Base-by-base conservation (phyloP, 2,329 filamentous ascomycete genomes). In the Domatiomyces globalis region DNA sequence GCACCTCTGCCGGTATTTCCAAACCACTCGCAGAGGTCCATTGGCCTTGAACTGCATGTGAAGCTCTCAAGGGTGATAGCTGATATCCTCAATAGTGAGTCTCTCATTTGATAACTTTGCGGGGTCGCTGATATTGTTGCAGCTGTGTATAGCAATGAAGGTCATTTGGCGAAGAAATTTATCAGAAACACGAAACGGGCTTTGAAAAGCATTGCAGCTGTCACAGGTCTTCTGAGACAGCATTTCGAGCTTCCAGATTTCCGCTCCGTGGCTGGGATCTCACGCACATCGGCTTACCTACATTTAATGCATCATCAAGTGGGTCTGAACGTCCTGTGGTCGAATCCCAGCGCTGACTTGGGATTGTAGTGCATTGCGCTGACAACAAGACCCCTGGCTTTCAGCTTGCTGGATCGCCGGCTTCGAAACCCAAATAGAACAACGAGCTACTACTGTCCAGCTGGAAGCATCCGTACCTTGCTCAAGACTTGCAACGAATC, bases 1-100 rank as follows among this genome's bases (percentile, higher is more conserved):
- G 70, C 72, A 0, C 65, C 67, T 4, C 65, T 75, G 5, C 72
- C 76, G 1, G 63, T 63, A 7, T 75, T 72, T 19, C 58, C 65
- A 1, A 65, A 62, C 20, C 69, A 67, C 10, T 49, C 60, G 12
- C 68, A 71, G 48, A 65, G 67, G 46, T 63, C 64, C n/a, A 61
- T 65, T 17, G 69, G 68, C 1, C 59, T 74, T 15, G 63, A 63
- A 9, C 69, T 74, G 59, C 70, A 75, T 45, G 70, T 75, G 46
- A 70, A 70, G 50, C 61, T 75, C 33, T 71, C 70, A 2, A 66
- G 67, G 42, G 67, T 71, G 12, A 69, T 71, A 36, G 68, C 70
- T 1, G 65, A 69, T 18, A 72, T 74, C 19, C 65, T 71, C 12
- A 66, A 65, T 49, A 71, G 71, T 73, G 61, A 61, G 68, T 62